Base-by-base conservation (phyloP, 495 filamentous ascomycete genomes). In the Poronia punctata region DNA sequence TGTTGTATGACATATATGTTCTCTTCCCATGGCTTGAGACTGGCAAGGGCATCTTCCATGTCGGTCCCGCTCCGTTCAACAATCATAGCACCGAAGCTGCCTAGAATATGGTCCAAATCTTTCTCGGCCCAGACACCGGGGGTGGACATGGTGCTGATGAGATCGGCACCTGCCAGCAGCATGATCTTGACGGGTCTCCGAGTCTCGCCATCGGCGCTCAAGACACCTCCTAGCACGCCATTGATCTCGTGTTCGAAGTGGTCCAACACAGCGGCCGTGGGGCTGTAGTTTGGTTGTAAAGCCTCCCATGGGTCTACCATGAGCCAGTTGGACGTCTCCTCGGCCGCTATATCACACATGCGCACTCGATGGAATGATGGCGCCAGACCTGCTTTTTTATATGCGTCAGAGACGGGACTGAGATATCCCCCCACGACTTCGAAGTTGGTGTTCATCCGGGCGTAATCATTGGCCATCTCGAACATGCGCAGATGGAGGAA, bases 401-500 rank as follows among this genome's bases (percentile, higher is more conserved):
- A 97, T 18, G 84, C 81, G 54, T 94, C 89, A 38, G 79, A 82
- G 22, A 59, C 55, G 15, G 82, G 82, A 25, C 78, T 83, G 31
- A 94, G 64, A 60, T 88, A 94, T 15, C 84, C 88, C 25, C 83
- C 88, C 19, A 93, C 70, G 12, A 96, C 73, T 60, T 96, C 89
- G 56, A 82, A 95, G 22, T 86, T 71, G 26, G 85, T 87, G 65
- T 81, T 85, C 62, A 88, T 80, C 26, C 55, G 44, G 1, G 46
- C 43, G 38, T 53, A 59, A 35, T 59, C 55, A 40, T 53, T 59
- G 28, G 55, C 55, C 60, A 65, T 61, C 43, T 93, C 88, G 55
- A 94, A 94, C 87, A 95, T 90, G 57, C 88, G 85, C 38, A 95
- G 71, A 59, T 95, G 87, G 21, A 95, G 76, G 61, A 82, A 88